Percentiles rank a stretch among this genome's conserved stretches.
These are phyloP conservation scores for Agaricales sp. DNA, from an alignment of 1,284 basidiomycete species.

Conservation along the genomic window DNA sequence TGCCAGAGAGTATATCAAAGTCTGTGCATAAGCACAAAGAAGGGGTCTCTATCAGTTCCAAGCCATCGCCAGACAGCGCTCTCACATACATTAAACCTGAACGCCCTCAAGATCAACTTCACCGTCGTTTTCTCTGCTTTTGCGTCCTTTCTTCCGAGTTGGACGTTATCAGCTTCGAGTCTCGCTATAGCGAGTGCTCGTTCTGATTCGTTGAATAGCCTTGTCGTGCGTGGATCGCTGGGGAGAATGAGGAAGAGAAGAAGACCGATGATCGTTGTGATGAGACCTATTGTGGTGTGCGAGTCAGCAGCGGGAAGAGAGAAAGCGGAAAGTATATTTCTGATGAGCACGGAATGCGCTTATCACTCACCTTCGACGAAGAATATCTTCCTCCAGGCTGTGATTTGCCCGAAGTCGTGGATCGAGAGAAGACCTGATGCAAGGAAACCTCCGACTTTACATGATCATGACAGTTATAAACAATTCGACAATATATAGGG, in stretches of 20 bases:
- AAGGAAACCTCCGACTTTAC: conserved; percentile 27
- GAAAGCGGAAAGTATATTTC: not conserved
- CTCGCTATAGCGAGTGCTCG: conserved; percentile 24
- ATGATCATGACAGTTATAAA: conserved; percentile 1
- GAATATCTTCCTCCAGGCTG: conserved; percentile 31
- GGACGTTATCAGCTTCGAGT: conserved; percentile 25
- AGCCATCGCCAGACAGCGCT: not conserved
- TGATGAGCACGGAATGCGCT: not conserved
- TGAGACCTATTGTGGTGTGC: conserved; percentile 21
- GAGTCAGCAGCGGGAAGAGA: no score
- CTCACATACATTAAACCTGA: conserved; percentile 25
- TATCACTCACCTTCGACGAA: conserved; percentile 23
- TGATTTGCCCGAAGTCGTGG: conserved; percentile 22
- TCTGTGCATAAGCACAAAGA: conserved; percentile 24
- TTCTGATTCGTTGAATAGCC: conserved; percentile 24
- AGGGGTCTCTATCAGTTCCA: conserved; percentile 13
- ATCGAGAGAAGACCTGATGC: conserved; percentile 27
- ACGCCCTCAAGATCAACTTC: conserved; percentile 22
- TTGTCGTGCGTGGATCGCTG: conserved; percentile 23
- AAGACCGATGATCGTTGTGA: conserved; percentile 26
- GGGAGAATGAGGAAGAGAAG: conserved; percentile 26
- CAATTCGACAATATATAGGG: no score
- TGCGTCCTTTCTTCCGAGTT: conserved; percentile 16
- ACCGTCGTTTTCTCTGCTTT: conserved; percentile 23
- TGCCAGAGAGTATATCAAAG: conserved; percentile 7